Evolutionary conservation across 192 early-diverging fungal species (phyloP).

Genomic region (Rhizophagus prolifer): DNA sequence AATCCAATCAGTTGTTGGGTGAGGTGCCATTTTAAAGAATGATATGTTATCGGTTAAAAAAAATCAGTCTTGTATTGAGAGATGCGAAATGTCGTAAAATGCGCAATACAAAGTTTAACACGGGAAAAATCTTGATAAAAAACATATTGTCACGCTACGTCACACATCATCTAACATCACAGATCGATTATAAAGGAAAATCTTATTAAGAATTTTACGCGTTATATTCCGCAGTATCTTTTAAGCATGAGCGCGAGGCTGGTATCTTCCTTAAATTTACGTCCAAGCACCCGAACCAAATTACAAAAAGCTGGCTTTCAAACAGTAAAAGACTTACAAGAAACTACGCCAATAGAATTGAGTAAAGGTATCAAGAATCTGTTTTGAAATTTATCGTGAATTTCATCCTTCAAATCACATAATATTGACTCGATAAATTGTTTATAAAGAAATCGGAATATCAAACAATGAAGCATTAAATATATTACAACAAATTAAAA

Average conservation of each 20-base stretch:
- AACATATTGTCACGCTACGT: neutral
- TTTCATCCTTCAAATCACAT: too few species aligned
- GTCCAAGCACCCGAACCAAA: constrained; percentile 13
- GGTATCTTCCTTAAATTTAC: constrained; percentile 2
- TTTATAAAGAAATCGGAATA: constrained; percentile 31
- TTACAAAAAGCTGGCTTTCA: constrained; percentile 38
- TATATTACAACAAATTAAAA: constrained; percentile 10
- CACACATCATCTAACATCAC: neutral
- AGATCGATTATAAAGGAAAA: too few species aligned
- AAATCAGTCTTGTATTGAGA: too few species aligned
- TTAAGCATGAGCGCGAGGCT: neutral
- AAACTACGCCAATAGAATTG: constrained; percentile 25
- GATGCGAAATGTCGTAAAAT: too few species aligned
- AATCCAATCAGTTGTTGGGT: constrained; percentile 59
- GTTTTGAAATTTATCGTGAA: too few species aligned
- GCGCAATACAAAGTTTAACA: too few species aligned
- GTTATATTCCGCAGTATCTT: neutral
- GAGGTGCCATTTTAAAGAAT: constrained; percentile 46
- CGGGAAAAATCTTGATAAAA: neutral
- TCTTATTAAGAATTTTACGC: neutral
- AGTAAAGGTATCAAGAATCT: constrained; percentile 27
- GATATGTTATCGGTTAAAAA: neutral
- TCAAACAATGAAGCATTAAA: constrained; percentile 28
- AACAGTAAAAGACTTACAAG: constrained; percentile 33
- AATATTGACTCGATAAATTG: neutral